Conservation (phyloP, 441 rosid species). For the Mallotus japonicus region DNA sequence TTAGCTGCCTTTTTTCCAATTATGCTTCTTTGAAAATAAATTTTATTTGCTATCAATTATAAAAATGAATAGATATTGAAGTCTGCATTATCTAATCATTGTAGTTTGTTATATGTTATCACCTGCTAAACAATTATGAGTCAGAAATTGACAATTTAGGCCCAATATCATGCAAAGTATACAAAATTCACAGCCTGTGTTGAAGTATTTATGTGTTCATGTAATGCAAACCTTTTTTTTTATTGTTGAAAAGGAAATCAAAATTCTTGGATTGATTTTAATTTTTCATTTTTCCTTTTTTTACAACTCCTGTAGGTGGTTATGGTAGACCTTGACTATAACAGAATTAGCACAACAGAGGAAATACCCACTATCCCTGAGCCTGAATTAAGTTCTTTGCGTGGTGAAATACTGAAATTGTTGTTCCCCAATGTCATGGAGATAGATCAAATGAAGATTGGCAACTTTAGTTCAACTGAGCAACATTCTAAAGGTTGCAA, state of each 20-base stretch:
- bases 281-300: conserved; percentile 5
- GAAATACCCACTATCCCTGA: conserved; percentile 97
- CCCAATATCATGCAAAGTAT: not conserved
- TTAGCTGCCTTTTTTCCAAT: not conserved
- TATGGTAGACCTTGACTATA: conserved; percentile 93
- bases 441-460: conserved; percentile 78
- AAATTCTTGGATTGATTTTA: not conserved
- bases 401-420: conserved; percentile 72
- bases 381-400: conserved; percentile 83
- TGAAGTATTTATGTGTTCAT: no score
- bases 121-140: not conserved
- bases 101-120: not conserved
- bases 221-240: no score
- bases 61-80: not conserved
- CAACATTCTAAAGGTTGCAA: conserved; percentile 48
- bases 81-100: not conserved
- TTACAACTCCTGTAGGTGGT: conserved; percentile 65
- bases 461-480: conserved; percentile 55
- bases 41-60: not conserved
- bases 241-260: not conserved
- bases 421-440: conserved; percentile 85
- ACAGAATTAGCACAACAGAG: conserved; percentile 80
- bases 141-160: not conserved
- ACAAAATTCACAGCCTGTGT: no score
- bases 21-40: not conserved